Evolutionary conservation across 352 stramenopile genomes (phyloP).

Genomic region (Aphanomyces astaci): DNA sequence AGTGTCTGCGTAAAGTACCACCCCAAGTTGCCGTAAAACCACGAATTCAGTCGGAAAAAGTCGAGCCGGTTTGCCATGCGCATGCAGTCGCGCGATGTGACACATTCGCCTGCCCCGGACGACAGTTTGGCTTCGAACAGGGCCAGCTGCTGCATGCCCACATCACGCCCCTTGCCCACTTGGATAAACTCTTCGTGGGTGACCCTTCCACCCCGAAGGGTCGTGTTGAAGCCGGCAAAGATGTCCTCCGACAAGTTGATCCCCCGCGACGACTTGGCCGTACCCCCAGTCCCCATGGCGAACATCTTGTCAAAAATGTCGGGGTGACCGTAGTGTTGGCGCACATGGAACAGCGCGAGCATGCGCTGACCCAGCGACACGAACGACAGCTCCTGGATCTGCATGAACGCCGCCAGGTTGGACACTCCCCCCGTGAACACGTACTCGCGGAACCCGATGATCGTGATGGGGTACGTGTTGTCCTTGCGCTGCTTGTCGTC

Average conservation of each 20-base stretch:
- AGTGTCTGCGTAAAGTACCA: constrained; percentile 98
- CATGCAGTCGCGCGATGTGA: constrained; percentile 94
- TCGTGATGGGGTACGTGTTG: constrained; percentile 34
- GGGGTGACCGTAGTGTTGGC: constrained; percentile 84
- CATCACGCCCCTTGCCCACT: constrained; percentile 80
- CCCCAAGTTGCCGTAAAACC: constrained; percentile 98
- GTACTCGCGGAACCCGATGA: constrained; percentile 86
- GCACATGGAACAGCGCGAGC: constrained; percentile 60
- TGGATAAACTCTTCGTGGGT: constrained; percentile 85
- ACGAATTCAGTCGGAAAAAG: constrained; percentile 95
- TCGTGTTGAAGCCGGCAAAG: constrained; percentile 80
- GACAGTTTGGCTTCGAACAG: constrained; percentile 96
- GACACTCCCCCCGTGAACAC: constrained; percentile 83
- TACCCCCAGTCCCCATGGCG: constrained; percentile 74
- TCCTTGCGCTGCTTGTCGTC: constrained; percentile 55
- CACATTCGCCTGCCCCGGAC: constrained; percentile 95
- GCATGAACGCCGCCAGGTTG: constrained; percentile 82
- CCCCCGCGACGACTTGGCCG: constrained; percentile 80
- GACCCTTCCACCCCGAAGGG: constrained; percentile 64
- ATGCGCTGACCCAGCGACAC: constrained; percentile 82
- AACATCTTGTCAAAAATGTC: constrained; percentile 86
- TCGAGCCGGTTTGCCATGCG: constrained; percentile 93
- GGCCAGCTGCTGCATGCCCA: constrained; percentile 82
- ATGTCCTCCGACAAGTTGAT: constrained; percentile 88
- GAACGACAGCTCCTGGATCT: constrained; percentile 80